These are phyloP conservation scores for Uncinocarpus reesii DNA, from an alignment of 2,329 filamentous ascomycete species.

Conservation along the genomic window DNA sequence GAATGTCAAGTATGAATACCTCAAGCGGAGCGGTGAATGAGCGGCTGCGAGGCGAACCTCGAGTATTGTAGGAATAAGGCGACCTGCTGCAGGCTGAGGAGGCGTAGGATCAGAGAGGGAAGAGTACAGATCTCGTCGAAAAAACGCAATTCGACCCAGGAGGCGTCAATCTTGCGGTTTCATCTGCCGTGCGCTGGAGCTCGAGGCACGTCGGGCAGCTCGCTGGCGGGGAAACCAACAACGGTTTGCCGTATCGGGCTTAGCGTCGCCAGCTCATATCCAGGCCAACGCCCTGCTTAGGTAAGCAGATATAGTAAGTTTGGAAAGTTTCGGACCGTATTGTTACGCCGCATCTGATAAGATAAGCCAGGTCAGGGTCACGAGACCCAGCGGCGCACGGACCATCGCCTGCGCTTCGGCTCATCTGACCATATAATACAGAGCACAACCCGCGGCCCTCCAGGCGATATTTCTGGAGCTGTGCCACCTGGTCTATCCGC, in stretches of 20 bases:
- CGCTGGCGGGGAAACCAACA: slow-evolving; percentile 24
- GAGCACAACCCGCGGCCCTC: background rate
- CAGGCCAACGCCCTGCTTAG: slow-evolving; percentile 27
- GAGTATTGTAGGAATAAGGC: too few species aligned
- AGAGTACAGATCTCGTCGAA: too few species aligned
- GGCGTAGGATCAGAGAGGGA: too few species aligned
- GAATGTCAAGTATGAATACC: background rate
- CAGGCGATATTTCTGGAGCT: background rate
- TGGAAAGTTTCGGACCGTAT: slow-evolving; percentile 2
- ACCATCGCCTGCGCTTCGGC: background rate
- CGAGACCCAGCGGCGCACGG: background rate
- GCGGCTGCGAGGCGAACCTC: background rate
- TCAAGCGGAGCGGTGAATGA: slow-evolving; percentile 1
- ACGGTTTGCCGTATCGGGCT: slow-evolving; percentile 34
- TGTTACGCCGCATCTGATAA: slow-evolving; percentile 2
- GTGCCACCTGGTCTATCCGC: background rate
- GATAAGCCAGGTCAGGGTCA: background rate
- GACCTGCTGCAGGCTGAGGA: too few species aligned
- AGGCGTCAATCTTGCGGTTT: slow-evolving; percentile 5
- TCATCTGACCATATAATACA: background rate
- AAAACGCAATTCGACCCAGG: background rate
- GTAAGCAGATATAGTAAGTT: background rate
- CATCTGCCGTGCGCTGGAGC: background rate
- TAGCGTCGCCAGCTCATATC: slow-evolving; percentile 33
- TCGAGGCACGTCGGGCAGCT: slow-evolving; percentile 5